Conservation (phyloP, 108 stramenopile genomes). For the Nitzschia sp. region DNA sequence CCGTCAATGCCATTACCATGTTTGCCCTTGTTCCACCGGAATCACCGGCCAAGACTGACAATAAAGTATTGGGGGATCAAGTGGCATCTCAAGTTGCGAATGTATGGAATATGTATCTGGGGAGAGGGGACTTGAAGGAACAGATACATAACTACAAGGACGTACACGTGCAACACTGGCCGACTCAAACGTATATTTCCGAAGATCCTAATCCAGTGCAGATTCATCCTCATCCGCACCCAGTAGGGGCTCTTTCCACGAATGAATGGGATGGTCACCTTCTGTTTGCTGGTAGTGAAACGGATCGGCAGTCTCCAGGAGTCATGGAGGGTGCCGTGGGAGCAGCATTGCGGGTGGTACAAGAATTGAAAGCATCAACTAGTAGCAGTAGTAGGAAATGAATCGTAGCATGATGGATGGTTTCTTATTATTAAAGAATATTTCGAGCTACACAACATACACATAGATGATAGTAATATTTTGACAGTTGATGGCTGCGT, state of each 20-base stretch:
- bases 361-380: conserved; percentile 22
- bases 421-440: no score
- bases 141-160: conserved; percentile 17
- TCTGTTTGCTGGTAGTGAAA: conserved; percentile 62
- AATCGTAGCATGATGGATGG: no score
- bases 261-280: conserved; percentile 50
- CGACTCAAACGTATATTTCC: conserved; percentile 46
- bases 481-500: no score
- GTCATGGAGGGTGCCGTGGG: conserved; percentile 72
- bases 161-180: conserved; percentile 43
- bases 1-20: conserved; percentile 40
- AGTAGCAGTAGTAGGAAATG: no score
- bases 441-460: no score
- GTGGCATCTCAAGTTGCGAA: conserved; percentile 36
- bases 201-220: conserved; percentile 36
- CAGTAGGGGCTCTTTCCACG: conserved; percentile 31
- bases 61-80: conserved; percentile 32
- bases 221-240: conserved; percentile 54
- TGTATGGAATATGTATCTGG: conserved; percentile 16
- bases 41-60: conserved; percentile 20
- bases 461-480: no score
- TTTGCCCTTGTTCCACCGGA: conserved; percentile 35
- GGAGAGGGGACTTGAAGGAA: conserved; percentile 3
- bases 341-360: conserved; percentile 40
- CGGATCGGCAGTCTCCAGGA: conserved; percentile 53